A percentile compares a stretch with the other conserved stretches of the same genome.
Evolutionary conservation across 2,329 filamentous ascomycete genomes (phyloP).

Genomic region (Talaromyces funiculosus): DNA sequence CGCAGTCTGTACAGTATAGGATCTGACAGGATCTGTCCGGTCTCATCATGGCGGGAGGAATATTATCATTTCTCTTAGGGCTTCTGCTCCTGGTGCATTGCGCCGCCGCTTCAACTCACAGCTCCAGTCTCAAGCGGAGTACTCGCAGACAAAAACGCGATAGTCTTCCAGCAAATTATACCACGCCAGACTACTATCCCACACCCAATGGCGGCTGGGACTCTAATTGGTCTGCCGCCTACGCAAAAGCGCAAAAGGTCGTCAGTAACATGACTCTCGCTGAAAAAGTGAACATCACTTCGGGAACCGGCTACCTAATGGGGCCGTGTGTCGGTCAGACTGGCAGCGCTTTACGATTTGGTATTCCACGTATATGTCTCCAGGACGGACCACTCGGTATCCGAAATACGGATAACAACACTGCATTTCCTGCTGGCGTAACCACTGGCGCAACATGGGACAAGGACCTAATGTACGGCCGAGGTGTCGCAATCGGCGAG

Average conservation of each 20-base stretch:
- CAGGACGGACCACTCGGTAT: slow-evolving; percentile 69
- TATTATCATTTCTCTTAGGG: background rate
- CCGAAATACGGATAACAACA: slow-evolving; percentile 66
- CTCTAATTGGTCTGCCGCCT: slow-evolving; percentile 62
- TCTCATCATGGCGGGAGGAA: background rate
- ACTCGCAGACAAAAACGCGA: background rate
- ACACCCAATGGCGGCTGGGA: slow-evolving; percentile 67
- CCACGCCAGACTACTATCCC: slow-evolving; percentile 61
- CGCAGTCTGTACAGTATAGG: background rate
- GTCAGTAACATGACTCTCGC: slow-evolving; percentile 73
- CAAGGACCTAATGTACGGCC: slow-evolving; percentile 63
- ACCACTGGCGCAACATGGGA: slow-evolving; percentile 70
- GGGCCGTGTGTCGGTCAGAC: slow-evolving; percentile 71
- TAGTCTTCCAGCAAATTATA: slow-evolving; percentile 17
- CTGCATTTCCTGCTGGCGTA: slow-evolving; percentile 74
- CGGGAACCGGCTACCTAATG: slow-evolving; percentile 61
- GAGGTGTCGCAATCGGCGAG: slow-evolving; percentile 62
- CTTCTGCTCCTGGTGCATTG: background rate
- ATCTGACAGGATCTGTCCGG: background rate
- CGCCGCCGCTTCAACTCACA: background rate
- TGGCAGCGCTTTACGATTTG: slow-evolving; percentile 63
- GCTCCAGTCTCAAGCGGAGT: background rate
- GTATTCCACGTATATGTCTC: slow-evolving; percentile 66
- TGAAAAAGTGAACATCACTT: slow-evolving; percentile 73
- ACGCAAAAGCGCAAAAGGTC: slow-evolving; percentile 61